Conservation (phyloP, 169 alveolate genomes). For the Plasmodium fragile region DNA sequence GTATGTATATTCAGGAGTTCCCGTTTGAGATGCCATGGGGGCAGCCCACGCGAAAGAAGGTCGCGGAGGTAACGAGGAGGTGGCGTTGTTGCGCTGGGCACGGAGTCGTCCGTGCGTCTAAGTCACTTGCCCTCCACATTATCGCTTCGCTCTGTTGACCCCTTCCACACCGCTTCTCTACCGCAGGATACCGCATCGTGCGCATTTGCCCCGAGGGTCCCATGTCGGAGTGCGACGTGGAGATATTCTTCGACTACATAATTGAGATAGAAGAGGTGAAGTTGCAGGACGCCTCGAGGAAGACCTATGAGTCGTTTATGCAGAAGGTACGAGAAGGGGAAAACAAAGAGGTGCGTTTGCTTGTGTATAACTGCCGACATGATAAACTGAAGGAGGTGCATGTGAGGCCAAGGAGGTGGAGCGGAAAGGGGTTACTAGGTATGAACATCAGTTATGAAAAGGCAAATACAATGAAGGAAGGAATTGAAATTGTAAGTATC, state of each 20-base stretch:
- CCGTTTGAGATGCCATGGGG: background rate
- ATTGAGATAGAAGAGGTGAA: constrained; percentile 79
- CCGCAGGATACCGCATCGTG: constrained; percentile 58
- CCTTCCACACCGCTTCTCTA: background rate
- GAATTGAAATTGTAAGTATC: constrained; percentile 77
- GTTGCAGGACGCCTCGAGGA: constrained; percentile 79
- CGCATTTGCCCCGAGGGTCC: constrained; percentile 45
- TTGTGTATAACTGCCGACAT: constrained; percentile 81
- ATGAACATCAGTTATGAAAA: constrained; percentile 79
- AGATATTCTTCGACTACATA: constrained; percentile 85
- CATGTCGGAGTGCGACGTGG: constrained; percentile 72
- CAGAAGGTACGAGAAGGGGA: constrained; percentile 78
- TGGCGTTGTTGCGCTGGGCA: background rate
- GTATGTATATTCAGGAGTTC: background rate
- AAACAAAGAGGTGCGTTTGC: constrained; percentile 72
- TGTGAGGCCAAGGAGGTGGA: constrained; percentile 85
- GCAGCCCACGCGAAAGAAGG: background rate
- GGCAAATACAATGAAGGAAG: constrained; percentile 83
- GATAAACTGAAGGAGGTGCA: constrained; percentile 76
- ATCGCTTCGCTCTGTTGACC: background rate
- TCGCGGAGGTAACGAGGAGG: background rate
- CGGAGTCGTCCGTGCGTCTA: background rate
- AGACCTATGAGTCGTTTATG: constrained; percentile 78
- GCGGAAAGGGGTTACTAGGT: constrained; percentile 85
- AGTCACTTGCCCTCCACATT: background rate